Evolutionary conservation across 306 rosid species (phyloP), one percentile per base, ranked within the genome.

Genomic region (Alnus glutinosa): DNA sequence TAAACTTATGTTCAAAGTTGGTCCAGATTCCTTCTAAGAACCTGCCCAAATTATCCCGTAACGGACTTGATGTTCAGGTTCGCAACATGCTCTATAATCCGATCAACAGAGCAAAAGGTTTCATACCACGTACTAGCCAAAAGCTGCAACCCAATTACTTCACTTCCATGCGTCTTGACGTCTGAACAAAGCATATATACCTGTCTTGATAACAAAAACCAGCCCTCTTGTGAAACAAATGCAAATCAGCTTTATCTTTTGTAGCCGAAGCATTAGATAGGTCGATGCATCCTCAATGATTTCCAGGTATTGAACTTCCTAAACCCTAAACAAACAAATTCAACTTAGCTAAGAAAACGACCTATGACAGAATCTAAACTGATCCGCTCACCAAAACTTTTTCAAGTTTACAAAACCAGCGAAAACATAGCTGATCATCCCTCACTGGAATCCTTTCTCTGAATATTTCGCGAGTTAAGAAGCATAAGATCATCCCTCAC

Each of bases 401-500:
- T 82, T 57, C n/a, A 46, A 77, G 19, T 77, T 49, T 37, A 64
- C 75, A 73, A n/a, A 51, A 69, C 84, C 23, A 7, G 57, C 34
- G n/a, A 76, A 63, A 59, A 30, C 34, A 77, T 61, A 30, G 18
- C n/a, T n/a, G n/a, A n/a, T n/a, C n/a, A n/a, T n/a, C n/a, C n/a
- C n/a, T n/a, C n/a, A n/a, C n/a, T n/a, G n/a, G n/a, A n/a, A n/a
- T n/a, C 66, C 66, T 59, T 59, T 49, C 37, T 52, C 18, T 74
- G 57, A 32, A 66, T 7, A 54, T 61, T 73, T 57, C 59, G 61
- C 50, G 80, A 59, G 79, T 85, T 82, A 88, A 83, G 84, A 64
- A 74, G 81, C 74, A 76, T 77, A 79, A 34, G 55, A 75, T 82
- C 80, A 70, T 55, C 51, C 83, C 62, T 79, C 83, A 9, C 74